Base-by-base conservation (phyloP, 345 rosid genomes). In the Reutealis trisperma region DNA sequence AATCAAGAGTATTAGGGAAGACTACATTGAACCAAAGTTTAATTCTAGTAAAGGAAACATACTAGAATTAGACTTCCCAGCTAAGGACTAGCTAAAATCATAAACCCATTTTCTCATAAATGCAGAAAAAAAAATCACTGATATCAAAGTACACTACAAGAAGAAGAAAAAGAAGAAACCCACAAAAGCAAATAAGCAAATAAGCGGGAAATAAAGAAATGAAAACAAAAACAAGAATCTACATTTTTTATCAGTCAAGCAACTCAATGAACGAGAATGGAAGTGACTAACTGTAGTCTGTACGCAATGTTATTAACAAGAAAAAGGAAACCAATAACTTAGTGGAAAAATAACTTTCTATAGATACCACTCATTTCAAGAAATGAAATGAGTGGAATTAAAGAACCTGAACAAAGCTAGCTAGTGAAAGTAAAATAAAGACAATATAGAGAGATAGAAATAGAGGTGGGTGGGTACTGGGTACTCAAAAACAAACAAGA, bases 401-500 rank as follows among this genome's bases (percentile, higher is more conserved):
- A 60, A 69, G 79, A 76, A 42, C 79, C 60, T 41, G 65, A 25
- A 51, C 12, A 60, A 8, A 67, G 42, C 57, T 57, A 37, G 51
- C 51, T 47, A 8, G 30, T 11, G 67, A 13, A 19, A 67, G 45
- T 22, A 14, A 42, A 37, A 32, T 47, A 37, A 62, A 30, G 49
- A 37, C 37, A 75, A 14, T n/a, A 42, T 71, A 64, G 57, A 21
- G 52, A 45, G 11, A 47, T 21, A 59, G 21, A 73, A 49, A 63
- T 42, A 67, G 45, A 41, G 42, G 67, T 58, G 19, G 18, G 51
- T 47, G 51, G 51, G 51, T 45, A 45, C 11, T 45, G 66, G 72
- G 66, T n/a, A 68, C 47, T 32, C 0, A 60, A 18, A 11, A 72
- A 61, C 10, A 49, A 59, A 54, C n/a, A 14, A 24, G 41, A 44